Percentiles rank a stretch among this genome's conserved stretches.
Conservation (phyloP, 306 rosid species). For the Corylus heterophylla region DNA sequence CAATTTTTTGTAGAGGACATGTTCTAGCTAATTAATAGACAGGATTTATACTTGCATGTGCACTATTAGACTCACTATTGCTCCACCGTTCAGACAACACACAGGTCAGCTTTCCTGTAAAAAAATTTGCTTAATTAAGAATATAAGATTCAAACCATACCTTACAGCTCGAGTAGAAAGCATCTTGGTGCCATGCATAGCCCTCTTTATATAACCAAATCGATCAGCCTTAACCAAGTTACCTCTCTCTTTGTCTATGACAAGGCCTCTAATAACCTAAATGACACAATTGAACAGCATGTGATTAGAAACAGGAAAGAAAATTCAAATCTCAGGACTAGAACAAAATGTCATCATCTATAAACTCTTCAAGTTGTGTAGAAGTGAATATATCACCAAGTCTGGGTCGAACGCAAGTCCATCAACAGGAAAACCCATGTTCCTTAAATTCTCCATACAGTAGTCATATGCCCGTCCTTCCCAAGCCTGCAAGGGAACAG, state of each 20-base stretch:
- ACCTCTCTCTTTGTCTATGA: constrained; percentile 93
- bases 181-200: constrained; percentile 96
- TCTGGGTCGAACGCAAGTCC: constrained; percentile 94
- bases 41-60: constrained; percentile 16
- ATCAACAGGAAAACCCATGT: constrained; percentile 87
- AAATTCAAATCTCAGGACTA: constrained; percentile 10
- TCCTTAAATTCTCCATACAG: constrained; percentile 88
- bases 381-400: constrained; percentile 57
- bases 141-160: constrained; percentile 45
- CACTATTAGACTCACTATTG: neutral
- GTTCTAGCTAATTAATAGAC: constrained; percentile 8
- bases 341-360: constrained; percentile 4
- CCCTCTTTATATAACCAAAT: constrained; percentile 91
- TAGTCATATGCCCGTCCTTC: constrained; percentile 98
- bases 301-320: constrained; percentile 20
- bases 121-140: constrained; percentile 12
- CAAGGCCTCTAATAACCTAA: constrained; percentile 98
- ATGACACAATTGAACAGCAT: constrained; percentile 28
- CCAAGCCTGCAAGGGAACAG: constrained; percentile 73
- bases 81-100: constrained; percentile 24
- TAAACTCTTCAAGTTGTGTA: constrained; percentile 17
- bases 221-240: constrained; percentile 97
- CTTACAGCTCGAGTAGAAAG: constrained; percentile 84
- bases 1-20: neutral
- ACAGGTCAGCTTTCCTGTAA: constrained; percentile 5